Percentiles rank a stretch among this genome's conserved stretches.
Evolutionary conservation across 2,329 filamentous ascomycete species (phyloP).

Genomic region (Metarhizium album): DNA sequence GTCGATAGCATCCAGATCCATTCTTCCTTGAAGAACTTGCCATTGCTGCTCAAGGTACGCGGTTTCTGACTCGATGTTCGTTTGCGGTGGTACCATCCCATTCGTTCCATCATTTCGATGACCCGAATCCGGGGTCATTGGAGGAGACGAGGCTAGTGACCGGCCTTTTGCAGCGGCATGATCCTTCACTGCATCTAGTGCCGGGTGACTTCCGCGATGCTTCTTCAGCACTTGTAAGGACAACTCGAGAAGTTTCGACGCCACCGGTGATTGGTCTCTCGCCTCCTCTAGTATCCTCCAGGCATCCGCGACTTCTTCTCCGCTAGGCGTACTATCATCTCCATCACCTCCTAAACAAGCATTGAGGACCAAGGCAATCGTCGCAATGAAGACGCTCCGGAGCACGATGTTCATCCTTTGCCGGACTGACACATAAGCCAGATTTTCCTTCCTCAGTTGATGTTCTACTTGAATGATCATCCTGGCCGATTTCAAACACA

Average conservation of each 20-base stretch:
- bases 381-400: conserved; percentile 24
- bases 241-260: conserved; percentile 20
- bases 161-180: conserved; percentile 3
- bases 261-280: conserved; percentile 18
- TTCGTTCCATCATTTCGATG: conserved; percentile 8
- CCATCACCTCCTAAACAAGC: conserved; percentile 17
- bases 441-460: conserved; percentile 16
- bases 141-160: conserved; percentile 7
- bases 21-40: conserved; percentile 17
- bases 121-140: conserved; percentile 20
- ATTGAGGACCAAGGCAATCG: conserved; percentile 23
- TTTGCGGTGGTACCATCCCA: conserved; percentile 4
- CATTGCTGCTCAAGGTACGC: conserved; percentile 16
- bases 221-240: conserved; percentile 21
- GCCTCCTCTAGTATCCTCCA: conserved; percentile 24
- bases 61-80: conserved; percentile 6
- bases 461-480: conserved; percentile 21
- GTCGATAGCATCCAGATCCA: conserved; percentile 24
- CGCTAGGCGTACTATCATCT: conserved; percentile 13
- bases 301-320: conserved; percentile 18
- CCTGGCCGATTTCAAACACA: conserved; percentile 21
- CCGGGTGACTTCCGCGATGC: conserved; percentile 16
- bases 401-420: conserved; percentile 20
- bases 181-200: conserved; percentile 12
- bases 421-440: conserved; percentile 17